Conservation (phyloP, 805 yeast species). For the Lipomyces chichibuensis region DNA sequence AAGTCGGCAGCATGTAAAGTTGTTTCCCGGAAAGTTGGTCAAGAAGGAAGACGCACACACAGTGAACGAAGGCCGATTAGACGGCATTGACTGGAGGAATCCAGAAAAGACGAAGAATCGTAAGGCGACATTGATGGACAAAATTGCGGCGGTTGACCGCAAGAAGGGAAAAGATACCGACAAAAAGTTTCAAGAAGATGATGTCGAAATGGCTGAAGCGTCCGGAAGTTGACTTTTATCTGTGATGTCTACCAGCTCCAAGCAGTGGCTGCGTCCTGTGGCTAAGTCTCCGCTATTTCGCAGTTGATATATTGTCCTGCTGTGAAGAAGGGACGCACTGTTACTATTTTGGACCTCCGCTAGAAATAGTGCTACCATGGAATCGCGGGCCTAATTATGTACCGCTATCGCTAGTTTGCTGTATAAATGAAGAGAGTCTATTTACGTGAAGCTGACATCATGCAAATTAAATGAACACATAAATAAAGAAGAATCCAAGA, state of each 20-base stretch:
- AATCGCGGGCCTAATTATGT: neutral
- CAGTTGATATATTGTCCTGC: neutral
- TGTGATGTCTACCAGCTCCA: neutral
- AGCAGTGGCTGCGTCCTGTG: neutral
- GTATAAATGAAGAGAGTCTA: neutral
- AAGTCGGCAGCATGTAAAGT: slow-evolving; percentile 24
- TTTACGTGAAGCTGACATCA: neutral
- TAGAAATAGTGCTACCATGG: neutral
- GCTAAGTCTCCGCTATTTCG: neutral
- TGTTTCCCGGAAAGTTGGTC: slow-evolving; percentile 24
- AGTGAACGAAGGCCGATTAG: slow-evolving; percentile 11
- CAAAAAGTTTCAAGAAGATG: neutral
- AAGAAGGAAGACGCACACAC: slow-evolving; percentile 17
- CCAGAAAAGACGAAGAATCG: slow-evolving; percentile 10
- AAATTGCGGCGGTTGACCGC: slow-evolving; percentile 20
- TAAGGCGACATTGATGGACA: slow-evolving; percentile 20
- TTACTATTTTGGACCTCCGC: neutral
- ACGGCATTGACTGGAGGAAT: slow-evolving; percentile 26
- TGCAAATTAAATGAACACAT: neutral
- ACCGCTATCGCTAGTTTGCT: neutral
- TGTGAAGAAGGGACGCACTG: neutral
- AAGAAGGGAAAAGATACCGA: neutral
- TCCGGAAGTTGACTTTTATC: neutral
- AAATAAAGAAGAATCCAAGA: neutral
- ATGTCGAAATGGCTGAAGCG: slow-evolving; percentile 11